A percentile compares a stretch with the other conserved stretches of the same genome.
phyloP scores from a whole-genome alignment of 129 eudicot genomes.

The Smallanthus sonchifolius region DNA sequence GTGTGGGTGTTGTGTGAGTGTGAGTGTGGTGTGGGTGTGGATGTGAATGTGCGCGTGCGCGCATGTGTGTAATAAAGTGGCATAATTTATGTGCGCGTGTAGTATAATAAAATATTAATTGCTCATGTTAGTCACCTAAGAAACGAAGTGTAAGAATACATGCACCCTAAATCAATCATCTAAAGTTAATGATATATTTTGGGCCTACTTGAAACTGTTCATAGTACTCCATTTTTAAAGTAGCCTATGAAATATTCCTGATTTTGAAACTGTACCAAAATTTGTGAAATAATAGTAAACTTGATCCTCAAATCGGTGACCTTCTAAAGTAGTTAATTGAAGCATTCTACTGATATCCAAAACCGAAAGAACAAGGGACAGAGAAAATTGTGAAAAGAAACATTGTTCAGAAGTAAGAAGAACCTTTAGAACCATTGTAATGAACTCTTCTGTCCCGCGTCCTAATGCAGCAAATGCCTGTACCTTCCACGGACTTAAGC shows the following conservation, averaged over 20 bases:
- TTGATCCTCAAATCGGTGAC: constrained; percentile 1
- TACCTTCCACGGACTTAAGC: constrained; percentile 75
- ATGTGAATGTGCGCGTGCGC: not conserved
- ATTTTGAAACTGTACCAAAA: not conserved
- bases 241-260: not conserved
- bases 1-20: not conserved
- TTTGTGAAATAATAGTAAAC: not conserved
- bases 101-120: too few species aligned
- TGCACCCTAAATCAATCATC: constrained; percentile 1
- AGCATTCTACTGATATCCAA: not conserved
- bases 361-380: not conserved
- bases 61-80: not conserved
- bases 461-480: constrained; percentile 64
- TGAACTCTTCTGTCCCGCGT: constrained; percentile 65
- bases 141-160: not conserved
- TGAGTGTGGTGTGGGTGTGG: not conserved
- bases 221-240: not conserved
- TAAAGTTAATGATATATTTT: not conserved
- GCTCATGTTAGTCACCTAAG: not conserved
- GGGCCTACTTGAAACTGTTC: not conserved
- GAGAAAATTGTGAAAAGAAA: constrained; percentile 5
- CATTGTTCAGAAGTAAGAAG: not conserved
- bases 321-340: not conserved
- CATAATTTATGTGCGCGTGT: not conserved
- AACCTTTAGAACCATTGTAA: constrained; percentile 64